A percentile compares a stretch with the other conserved stretches of the same genome.
phyloP scores from a whole-genome alignment of 192 early-diverging fungal genomes.

The Coemansia sp. region DNA sequence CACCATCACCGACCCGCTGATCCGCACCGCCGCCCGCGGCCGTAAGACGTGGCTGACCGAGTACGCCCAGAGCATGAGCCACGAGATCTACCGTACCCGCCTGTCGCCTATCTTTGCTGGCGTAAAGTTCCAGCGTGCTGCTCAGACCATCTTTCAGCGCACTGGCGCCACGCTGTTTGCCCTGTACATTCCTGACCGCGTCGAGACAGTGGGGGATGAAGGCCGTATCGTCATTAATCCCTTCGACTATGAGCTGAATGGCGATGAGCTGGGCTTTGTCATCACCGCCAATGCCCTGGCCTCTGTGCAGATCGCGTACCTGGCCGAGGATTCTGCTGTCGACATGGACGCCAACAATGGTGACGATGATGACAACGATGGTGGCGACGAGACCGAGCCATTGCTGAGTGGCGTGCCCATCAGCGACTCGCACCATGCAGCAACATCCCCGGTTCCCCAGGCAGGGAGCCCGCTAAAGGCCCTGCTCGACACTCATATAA shows the following conservation, averaged over 20 bases:
- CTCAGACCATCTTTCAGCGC: constrained; percentile 53
- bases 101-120: constrained; percentile 48
- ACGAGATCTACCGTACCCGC: constrained; percentile 60
- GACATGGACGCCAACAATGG: constrained; percentile 5
- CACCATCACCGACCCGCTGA: constrained; percentile 36
- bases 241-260: constrained; percentile 48
- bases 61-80: constrained; percentile 55
- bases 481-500: constrained; percentile 23
- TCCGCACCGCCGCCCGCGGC: constrained; percentile 15
- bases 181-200: constrained; percentile 26
- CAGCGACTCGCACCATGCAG: too few relatives aligned
- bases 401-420: too few relatives aligned
- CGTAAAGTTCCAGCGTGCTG: constrained; percentile 51
- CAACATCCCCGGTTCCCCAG: neutral
- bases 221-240: constrained; percentile 55
- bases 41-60: constrained; percentile 53
- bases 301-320: constrained; percentile 34
- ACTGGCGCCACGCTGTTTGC: constrained; percentile 60
- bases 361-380: constrained; percentile 6
- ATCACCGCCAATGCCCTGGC: constrained; percentile 45
- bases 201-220: constrained; percentile 1
- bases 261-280: constrained; percentile 61
- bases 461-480: constrained; percentile 32
- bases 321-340: constrained; percentile 20
- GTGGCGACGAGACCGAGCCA: neutral